Base-by-base conservation (phyloP, 345 rosid species). In the Carallia brachiata region DNA sequence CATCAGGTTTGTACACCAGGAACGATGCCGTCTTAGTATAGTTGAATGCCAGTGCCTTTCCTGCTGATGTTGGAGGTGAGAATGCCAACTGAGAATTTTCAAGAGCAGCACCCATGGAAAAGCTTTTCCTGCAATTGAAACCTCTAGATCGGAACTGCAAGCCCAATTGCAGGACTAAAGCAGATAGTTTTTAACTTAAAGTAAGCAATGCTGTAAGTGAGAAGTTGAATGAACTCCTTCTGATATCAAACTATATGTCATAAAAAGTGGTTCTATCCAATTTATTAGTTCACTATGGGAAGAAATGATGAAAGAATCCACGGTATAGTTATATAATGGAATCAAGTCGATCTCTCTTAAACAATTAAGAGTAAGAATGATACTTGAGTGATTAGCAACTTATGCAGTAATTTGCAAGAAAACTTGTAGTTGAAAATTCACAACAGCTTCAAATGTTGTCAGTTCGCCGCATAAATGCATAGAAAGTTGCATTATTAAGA, bases 31-130 rank as follows among this genome's bases (percentile, higher is more conserved):
- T 72, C 30, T 81, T 84, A 58, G 73, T 62, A 65, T 86, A 87
- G 54, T 52, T 70, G 54, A 78, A 79, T 12, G 96, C 96, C 81
- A 88, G 72, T 5, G 88, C 81, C 79, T 79, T 81, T 65, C 96
- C 96, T 3, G 83, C 76, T 27, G 84, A 76, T 61, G 82, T 88
- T 66, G 96, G 91, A 19, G 84, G 82, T 52, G 91, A 91, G 78
- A 91, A 88, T 67, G 97, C 93, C 58, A 89, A 0, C 78, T 84
- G 73, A 67, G 84, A 75, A 65, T 77, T 80, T 31, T 85, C 87
- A 44, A 83, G 70, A 16, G 67, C 75, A 67, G 69, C 57, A 12
- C 82, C 88, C 59, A 15, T 60, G 70, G 75, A 69, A 71, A 89
- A 91, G 73, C 84, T 88, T 72, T 70, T 86, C 90, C 97, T 89